Percentiles rank a stretch among this genome's conserved stretches.
These are phyloP conservation scores for Dothidotthia symphoricarpi DNA, from an alignment of 2,329 filamentous ascomycete genomes.

Conservation along the genomic window DNA sequence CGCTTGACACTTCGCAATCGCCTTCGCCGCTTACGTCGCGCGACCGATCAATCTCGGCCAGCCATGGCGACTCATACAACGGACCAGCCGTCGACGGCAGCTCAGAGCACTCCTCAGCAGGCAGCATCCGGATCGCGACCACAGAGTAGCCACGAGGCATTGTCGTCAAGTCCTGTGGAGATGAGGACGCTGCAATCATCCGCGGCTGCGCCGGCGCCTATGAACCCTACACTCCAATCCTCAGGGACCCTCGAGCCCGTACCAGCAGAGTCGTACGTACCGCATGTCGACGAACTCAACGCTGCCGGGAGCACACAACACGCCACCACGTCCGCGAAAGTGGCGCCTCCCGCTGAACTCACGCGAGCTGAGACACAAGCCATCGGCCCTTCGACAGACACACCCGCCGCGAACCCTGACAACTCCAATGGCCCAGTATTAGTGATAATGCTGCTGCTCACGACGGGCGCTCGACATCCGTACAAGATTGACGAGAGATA, in stretches of 20 bases:
- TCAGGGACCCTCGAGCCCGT: slow-evolving; percentile 18
- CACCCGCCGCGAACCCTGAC: slow-evolving; percentile 41
- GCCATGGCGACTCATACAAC: slow-evolving; percentile 34
- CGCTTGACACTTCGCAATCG: slow-evolving; percentile 19
- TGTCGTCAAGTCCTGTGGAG: slow-evolving; percentile 34
- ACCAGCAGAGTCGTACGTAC: slow-evolving; percentile 10
- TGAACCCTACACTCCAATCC: slow-evolving; percentile 13
- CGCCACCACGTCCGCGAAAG: slow-evolving; percentile 20
- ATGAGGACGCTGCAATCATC: slow-evolving; percentile 34
- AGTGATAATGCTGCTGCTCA: slow-evolving; percentile 79
- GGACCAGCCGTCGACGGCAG: slow-evolving; percentile 27
- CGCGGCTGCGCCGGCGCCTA: slow-evolving; percentile 13
- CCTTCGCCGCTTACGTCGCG: slow-evolving; percentile 20
- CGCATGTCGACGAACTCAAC: slow-evolving; percentile 12
- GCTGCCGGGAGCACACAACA: slow-evolving; percentile 12
- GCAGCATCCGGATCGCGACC: slow-evolving; percentile 20
- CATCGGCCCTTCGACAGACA: slow-evolving; percentile 50
- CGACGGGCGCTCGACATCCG: slow-evolving; percentile 78
- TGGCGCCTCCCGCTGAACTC: slow-evolving; percentile 28
- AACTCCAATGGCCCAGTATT: slow-evolving; percentile 49
- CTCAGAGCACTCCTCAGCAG: slow-evolving; percentile 25
- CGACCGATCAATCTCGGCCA: slow-evolving; percentile 17
- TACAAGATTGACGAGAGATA: slow-evolving; percentile 90
- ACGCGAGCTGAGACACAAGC: slow-evolving; percentile 46
- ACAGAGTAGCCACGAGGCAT: slow-evolving; percentile 20